Percentiles rank a stretch among this genome's conserved stretches.
These are phyloP conservation scores for Candida tammaniensis DNA, from an alignment of 805 yeast species.

Conservation along the genomic window DNA sequence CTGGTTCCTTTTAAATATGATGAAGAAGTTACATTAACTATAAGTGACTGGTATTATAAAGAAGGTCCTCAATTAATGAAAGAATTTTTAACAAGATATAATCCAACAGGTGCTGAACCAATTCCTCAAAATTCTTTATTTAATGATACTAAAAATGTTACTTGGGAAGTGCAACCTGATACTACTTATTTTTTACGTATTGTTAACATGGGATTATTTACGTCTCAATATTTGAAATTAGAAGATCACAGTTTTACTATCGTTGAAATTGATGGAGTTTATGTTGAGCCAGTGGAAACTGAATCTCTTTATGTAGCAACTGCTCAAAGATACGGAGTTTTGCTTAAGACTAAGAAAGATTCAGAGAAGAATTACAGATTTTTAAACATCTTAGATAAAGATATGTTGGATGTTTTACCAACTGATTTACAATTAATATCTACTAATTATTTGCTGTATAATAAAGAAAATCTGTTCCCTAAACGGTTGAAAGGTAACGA, in stretches of 20 bases:
- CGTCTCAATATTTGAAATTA: conserved; percentile 83
- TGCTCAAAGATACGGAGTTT: conserved; percentile 88
- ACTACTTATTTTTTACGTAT: conserved; percentile 81
- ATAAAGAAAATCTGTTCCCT: conserved; percentile 40
- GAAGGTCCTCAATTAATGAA: conserved; percentile 49
- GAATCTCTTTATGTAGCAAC: conserved; percentile 74
- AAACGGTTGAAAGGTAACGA: conserved; percentile 15
- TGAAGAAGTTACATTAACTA: conserved; percentile 66
- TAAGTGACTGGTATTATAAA: conserved; percentile 89
- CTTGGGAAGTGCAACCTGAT: conserved; percentile 80
- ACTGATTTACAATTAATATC: conserved; percentile 62
- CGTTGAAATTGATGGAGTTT: conserved; percentile 89
- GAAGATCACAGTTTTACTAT: conserved; percentile 86
- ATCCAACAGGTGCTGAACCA: conserved; percentile 99
- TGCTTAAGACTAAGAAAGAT: conserved; percentile 68
- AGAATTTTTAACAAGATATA: conserved; percentile 63
- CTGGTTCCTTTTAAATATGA: conserved; percentile 53
- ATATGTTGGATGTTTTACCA: conserved; percentile 79
- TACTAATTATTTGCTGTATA: conserved; percentile 71
- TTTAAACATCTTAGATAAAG: conserved; percentile 75
- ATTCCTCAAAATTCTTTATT: conserved; percentile 79
- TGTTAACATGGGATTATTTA: conserved; percentile 86
- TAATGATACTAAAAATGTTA: conserved; percentile 75
- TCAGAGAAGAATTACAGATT: conserved; percentile 71
- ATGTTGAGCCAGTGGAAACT: conserved; percentile 73